These are phyloP conservation scores for Microcyclospora tardicrescens DNA, from an alignment of 2,329 filamentous ascomycete genomes.

Conservation along the genomic window DNA sequence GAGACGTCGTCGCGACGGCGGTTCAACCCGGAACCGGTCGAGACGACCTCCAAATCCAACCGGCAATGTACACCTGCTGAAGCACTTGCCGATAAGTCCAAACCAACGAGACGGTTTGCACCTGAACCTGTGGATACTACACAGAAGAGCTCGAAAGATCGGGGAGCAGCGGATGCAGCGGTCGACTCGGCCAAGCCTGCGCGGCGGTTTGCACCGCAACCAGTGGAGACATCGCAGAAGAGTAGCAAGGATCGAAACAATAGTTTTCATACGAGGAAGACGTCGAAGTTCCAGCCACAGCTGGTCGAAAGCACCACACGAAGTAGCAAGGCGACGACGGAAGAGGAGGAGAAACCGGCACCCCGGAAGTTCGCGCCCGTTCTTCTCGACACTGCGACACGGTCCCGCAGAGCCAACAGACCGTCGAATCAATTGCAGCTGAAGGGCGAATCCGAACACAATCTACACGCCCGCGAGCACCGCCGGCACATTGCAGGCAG, in stretches of 20 bases:
- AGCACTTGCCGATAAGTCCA: constrained; percentile 3
- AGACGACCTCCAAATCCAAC: constrained; percentile 6
- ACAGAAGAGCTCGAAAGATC: constrained; percentile 36
- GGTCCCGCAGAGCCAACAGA: constrained; percentile 49
- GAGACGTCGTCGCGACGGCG: constrained; percentile 8
- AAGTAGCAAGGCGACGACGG: constrained; percentile 12
- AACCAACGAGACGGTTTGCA: constrained; percentile 40
- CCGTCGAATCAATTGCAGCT: constrained; percentile 49
- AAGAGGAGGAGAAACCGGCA: constrained; percentile 12
- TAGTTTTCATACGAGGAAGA: constrained; percentile 4
- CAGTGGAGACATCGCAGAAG: constrained; percentile 25
- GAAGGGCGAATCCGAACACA: constrained; percentile 46
- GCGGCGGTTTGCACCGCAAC: constrained; percentile 21
- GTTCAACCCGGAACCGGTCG: constrained; percentile 6
- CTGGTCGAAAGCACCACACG: constrained; percentile 21
- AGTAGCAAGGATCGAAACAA: constrained; percentile 13
- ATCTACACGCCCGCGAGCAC: constrained; percentile 19
- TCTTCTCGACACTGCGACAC: constrained; percentile 65
- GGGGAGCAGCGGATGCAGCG: constrained; percentile 22
- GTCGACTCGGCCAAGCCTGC: constrained; percentile 13
- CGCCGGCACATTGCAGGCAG: constrained; percentile 15
- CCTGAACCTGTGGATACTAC: constrained; percentile 65
- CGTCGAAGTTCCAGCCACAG: constrained; percentile 19
- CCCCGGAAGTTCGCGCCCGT: constrained; percentile 57
- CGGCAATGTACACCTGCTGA: too few relatives aligned